Conservation (phyloP, 1,284 basidiomycete genomes). For the Ganoderma boninense region DNA sequence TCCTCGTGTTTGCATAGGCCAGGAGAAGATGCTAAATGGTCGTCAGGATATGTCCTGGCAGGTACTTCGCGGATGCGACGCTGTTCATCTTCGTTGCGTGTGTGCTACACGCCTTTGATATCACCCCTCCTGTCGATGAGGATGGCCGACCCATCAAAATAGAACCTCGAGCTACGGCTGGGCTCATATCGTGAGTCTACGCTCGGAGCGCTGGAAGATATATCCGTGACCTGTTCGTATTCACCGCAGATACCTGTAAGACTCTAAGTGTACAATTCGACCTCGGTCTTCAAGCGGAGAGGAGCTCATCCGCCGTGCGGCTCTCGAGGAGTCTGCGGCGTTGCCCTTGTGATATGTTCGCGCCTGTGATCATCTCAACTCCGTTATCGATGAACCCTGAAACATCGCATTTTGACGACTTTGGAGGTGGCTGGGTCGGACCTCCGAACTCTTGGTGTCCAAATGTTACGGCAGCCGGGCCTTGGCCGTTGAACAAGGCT, state of each 20-base stretch:
- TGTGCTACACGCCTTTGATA: background rate
- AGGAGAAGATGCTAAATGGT: background rate
- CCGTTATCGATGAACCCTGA: background rate
- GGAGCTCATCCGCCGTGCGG: background rate
- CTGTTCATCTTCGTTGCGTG: background rate
- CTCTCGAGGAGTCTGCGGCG: background rate
- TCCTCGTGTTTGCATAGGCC: background rate
- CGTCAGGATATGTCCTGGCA: background rate
- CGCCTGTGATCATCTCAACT: background rate
- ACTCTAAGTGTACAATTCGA: background rate
- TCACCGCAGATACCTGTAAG: background rate
- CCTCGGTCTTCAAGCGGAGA: background rate
- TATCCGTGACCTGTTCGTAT: background rate
- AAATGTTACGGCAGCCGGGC: constrained; percentile 67
- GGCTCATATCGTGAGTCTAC: background rate
- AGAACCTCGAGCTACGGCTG: background rate
- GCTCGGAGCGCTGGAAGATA: background rate
- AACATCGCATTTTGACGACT: no score
- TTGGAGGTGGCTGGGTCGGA: no score
- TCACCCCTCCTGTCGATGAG: background rate
- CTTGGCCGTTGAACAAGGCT: constrained; percentile 78
- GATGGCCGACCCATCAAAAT: background rate
- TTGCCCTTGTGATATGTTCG: background rate
- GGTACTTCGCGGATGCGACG: constrained; percentile 7
- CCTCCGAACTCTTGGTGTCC: no score